Percentiles rank a stretch among this genome's conserved stretches.
These are phyloP conservation scores for Allantophomopsis lycopodina DNA, from an alignment of 2,329 filamentous ascomycete species.

Conservation along the genomic window DNA sequence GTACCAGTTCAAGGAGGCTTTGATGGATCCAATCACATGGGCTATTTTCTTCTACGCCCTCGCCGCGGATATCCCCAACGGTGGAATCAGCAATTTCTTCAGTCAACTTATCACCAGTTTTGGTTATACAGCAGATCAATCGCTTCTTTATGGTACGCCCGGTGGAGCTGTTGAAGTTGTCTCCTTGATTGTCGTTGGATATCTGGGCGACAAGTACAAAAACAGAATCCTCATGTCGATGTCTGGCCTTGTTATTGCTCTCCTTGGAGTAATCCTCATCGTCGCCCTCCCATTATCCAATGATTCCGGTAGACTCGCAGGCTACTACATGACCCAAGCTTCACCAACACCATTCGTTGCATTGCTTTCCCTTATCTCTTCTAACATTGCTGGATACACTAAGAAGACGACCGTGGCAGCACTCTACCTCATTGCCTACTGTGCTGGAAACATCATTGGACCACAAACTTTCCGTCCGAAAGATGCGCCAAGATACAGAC, in stretches of 20 bases:
- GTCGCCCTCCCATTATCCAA: conserved; percentile 21
- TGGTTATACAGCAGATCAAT: conserved; percentile 33
- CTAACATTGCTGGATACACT: conserved; percentile 28
- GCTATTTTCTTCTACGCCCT: conserved; percentile 29
- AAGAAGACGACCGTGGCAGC: conserved; percentile 34
- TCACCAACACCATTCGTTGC: conserved; percentile 20
- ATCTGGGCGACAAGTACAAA: conserved; percentile 13
- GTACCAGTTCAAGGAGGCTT: conserved; percentile 35
- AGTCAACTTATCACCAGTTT: conserved; percentile 44
- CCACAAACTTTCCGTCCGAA: conserved; percentile 20
- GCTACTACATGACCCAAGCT: conserved; percentile 23
- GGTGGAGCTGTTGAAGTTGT: conserved; percentile 16
- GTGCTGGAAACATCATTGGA: conserved; percentile 38
- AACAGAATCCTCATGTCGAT: conserved; percentile 17
- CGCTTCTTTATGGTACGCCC: conserved; percentile 11
- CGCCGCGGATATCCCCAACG: conserved; percentile 34
- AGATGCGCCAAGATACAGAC: conserved; percentile 35
- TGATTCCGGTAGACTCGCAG: conserved; percentile 18
- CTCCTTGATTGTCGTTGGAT: conserved; percentile 11
- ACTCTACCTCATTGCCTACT: conserved; percentile 30
- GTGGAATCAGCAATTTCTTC: conserved; percentile 43
- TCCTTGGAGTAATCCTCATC: conserved; percentile 20
- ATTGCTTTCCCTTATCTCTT: conserved; percentile 21
- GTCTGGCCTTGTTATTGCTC: conserved; percentile 19
- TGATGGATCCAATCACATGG: conserved; percentile 18